These are phyloP conservation scores for Curvularia sp. DNA, from an alignment of 2,329 filamentous ascomycete species.

Conservation along the genomic window DNA sequence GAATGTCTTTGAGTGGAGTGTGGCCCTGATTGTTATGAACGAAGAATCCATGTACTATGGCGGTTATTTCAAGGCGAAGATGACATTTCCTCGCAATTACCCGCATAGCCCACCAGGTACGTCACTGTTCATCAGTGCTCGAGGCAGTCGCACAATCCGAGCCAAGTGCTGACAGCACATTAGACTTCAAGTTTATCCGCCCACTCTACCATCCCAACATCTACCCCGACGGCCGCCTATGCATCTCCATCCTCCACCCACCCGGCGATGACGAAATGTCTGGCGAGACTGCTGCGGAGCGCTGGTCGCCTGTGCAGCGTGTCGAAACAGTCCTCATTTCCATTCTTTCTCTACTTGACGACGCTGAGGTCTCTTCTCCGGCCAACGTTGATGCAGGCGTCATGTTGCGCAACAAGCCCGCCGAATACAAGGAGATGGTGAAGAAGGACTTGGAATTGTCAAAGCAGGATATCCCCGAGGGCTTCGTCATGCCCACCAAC, in stretches of 20 bases:
- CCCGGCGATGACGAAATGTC: constrained; percentile 93
- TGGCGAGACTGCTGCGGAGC: constrained; percentile 86
- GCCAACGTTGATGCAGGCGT: constrained; percentile 95
- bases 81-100: constrained; percentile 88
- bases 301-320: constrained; percentile 92
- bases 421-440: constrained; percentile 74
- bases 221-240: constrained; percentile 87
- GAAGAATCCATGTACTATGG: constrained; percentile 90
- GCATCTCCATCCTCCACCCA: constrained; percentile 94
- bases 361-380: constrained; percentile 90
- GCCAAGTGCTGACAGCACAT: constrained; percentile 13
- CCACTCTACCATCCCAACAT: constrained; percentile 93
- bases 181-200: constrained; percentile 80
- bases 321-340: constrained; percentile 95
- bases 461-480: constrained; percentile 79
- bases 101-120: constrained; percentile 80
- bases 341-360: constrained; percentile 88
- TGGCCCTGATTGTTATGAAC: constrained; percentile 92
- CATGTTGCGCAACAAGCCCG: constrained; percentile 76
- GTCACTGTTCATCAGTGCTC: constrained; percentile 25
- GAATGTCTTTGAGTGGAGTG: constrained; percentile 86
- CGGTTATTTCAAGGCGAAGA: constrained; percentile 89
- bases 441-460: constrained; percentile 74
- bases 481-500: constrained; percentile 81
- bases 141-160: constrained; percentile 4